Percentiles rank a stretch among this genome's conserved stretches.
Evolutionary conservation across 2,329 filamentous ascomycete genomes (phyloP).

Genomic region (Sporothrix protearum): DNA sequence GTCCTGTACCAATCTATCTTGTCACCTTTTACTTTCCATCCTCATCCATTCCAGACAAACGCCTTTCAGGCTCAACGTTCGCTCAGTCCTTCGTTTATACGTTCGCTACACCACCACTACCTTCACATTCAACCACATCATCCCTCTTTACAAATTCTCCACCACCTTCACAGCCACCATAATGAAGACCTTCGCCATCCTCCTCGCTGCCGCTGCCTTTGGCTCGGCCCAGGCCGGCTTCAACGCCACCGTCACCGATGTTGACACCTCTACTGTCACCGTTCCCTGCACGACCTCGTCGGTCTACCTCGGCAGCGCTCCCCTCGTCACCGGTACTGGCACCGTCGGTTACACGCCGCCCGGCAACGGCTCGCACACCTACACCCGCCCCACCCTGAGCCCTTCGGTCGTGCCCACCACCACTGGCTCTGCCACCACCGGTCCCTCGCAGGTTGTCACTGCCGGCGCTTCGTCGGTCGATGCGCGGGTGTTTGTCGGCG

Average conservation of each 20-base stretch:
- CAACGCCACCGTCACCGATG: slow-evolving; percentile 6
- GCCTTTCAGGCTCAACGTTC: slow-evolving; percentile 11
- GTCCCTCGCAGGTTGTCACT: slow-evolving; percentile 8
- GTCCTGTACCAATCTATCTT: not conserved
- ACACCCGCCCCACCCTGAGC: not conserved
- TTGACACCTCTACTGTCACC: slow-evolving; percentile 13
- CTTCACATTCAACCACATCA: not conserved
- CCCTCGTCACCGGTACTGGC: slow-evolving; percentile 14
- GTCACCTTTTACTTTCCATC: not conserved
- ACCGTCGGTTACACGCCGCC: slow-evolving; percentile 11
- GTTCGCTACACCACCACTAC: not conserved
- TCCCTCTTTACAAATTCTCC: not conserved
- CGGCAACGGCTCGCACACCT: slow-evolving; percentile 20
- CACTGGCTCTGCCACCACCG: not conserved
- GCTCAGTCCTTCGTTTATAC: slow-evolving; percentile 24
- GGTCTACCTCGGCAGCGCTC: not conserved
- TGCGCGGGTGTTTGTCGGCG: slow-evolving; percentile 24
- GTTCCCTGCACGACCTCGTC: slow-evolving; percentile 15
- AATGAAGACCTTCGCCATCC: slow-evolving; percentile 25
- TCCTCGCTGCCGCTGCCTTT: slow-evolving; percentile 24
- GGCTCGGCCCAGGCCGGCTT: slow-evolving; percentile 17
- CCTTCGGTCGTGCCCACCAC: not conserved
- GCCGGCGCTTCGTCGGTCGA: slow-evolving; percentile 23
- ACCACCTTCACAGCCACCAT: not conserved
- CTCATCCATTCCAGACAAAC: not conserved